Percentiles rank a stretch among this genome's conserved stretches.
phyloP scores from a whole-genome alignment of 176 grass and related monocot species.

The Coix lacrymajobi region DNA sequence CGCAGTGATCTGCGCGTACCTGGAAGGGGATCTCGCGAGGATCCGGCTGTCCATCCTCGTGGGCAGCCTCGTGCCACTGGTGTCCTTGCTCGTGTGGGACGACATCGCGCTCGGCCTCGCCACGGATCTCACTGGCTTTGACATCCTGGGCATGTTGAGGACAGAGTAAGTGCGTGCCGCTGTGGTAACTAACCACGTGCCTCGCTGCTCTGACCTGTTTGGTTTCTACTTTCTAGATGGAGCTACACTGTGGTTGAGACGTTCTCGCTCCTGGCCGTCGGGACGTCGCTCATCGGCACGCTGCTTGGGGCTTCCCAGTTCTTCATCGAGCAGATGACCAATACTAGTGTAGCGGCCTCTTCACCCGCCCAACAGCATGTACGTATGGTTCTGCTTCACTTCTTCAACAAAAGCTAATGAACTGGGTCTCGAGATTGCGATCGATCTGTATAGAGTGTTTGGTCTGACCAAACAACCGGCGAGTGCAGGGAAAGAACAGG shows the following conservation, averaged over 20 bases:
- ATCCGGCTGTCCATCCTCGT: slow-evolving; percentile 63
- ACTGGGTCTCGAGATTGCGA: background rate
- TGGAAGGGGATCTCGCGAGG: slow-evolving; percentile 57
- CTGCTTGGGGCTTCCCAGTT: slow-evolving; percentile 74
- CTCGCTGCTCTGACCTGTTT: background rate
- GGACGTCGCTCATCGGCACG: slow-evolving; percentile 72
- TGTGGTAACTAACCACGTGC: background rate
- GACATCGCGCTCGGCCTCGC: slow-evolving; percentile 58
- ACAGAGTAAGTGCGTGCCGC: slow-evolving; percentile 52
- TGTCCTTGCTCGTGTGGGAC: slow-evolving; percentile 73
- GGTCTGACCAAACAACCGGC: background rate
- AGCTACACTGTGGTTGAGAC: slow-evolving; percentile 57
- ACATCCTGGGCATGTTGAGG: slow-evolving; percentile 49
- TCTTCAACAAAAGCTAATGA: background rate
- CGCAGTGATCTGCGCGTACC: slow-evolving; percentile 91
- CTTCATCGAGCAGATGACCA: slow-evolving; percentile 72
- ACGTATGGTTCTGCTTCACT: background rate
- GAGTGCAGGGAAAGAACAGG: background rate
- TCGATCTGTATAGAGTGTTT: background rate
- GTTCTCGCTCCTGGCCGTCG: slow-evolving; percentile 76
- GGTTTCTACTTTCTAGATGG: slow-evolving; percentile 35
- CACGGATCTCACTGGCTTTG: slow-evolving; percentile 43
- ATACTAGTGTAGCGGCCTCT: background rate
- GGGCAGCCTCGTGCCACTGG: slow-evolving; percentile 68
- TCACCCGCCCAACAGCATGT: slow-evolving; percentile 7